Evolutionary conservation across 257 asterid species (phyloP).

Genomic region (Solanum medicagineum): DNA sequence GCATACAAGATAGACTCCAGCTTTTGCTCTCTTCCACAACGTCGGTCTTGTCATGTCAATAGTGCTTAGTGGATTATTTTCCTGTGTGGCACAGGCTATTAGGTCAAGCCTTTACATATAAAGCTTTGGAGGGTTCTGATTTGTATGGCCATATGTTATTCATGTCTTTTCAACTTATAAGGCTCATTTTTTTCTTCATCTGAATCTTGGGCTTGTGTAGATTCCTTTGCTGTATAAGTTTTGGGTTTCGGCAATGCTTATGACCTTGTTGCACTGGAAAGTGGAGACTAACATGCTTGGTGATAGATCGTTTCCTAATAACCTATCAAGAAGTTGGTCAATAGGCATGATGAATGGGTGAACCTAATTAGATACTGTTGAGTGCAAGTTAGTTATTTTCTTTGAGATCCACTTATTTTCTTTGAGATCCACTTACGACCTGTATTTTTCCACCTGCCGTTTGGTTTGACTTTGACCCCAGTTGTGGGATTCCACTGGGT

Average conservation of each 20-base stretch:
- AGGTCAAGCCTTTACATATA: neutral
- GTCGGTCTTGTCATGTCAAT: neutral
- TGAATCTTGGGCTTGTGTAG: neutral
- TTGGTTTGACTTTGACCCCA: neutral
- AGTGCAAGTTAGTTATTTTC: neutral
- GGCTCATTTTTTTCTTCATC: neutral
- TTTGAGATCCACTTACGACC: neutral
- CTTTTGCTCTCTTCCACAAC: neutral
- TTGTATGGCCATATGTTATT: neutral
- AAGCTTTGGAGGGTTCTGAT: neutral
- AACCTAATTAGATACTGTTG: neutral
- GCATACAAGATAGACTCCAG: neutral
- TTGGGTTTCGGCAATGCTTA: neutral
- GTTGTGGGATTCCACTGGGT: no score
- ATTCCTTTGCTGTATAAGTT: neutral
- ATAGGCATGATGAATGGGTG: neutral
- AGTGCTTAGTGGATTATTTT: neutral
- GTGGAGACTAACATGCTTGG: neutral
- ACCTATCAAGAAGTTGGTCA: neutral
- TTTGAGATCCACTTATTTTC: neutral
- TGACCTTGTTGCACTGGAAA: neutral
- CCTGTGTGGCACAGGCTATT: neutral
- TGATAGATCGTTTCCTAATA: neutral
- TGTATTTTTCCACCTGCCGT: neutral
- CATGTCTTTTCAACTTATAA: neutral